Conservation (phyloP, 257 asterid species). For the Rubia yunnanensis region DNA sequence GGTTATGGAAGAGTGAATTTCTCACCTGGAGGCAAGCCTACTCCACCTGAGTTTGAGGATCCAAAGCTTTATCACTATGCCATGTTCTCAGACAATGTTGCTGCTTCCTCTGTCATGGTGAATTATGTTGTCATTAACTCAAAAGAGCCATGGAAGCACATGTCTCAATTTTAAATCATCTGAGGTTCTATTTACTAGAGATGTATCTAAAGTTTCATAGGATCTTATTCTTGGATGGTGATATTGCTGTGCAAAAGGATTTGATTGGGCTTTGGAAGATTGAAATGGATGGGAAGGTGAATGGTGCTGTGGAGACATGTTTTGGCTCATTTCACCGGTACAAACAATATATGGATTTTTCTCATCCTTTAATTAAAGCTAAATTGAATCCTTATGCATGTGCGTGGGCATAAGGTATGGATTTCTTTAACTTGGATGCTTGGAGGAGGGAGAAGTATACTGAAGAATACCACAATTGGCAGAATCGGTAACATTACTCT, state of each 20-base stretch:
- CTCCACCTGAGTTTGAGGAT: conserved; percentile 34
- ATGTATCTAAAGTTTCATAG: conserved; percentile 33
- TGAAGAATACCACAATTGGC: conserved; percentile 41
- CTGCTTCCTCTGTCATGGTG: conserved; percentile 46
- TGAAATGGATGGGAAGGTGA: too few species aligned
- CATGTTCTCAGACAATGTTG: conserved; percentile 41
- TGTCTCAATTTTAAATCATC: conserved; percentile 31
- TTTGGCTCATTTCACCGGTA: too few species aligned
- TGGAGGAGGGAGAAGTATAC: too few species aligned
- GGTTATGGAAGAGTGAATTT: conserved; percentile 36
- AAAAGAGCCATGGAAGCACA: conserved; percentile 40
- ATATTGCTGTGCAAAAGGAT: conserved; percentile 30
- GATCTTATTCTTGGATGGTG: conserved; percentile 38
- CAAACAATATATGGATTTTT: conserved; percentile 32
- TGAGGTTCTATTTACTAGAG: conserved; percentile 36
- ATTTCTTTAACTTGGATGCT: conserved; percentile 33
- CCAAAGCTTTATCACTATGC: conserved; percentile 45
- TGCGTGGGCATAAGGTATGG: conserved; percentile 41
- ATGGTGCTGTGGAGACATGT: too few species aligned
- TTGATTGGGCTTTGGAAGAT: too few species aligned
- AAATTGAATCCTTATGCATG: conserved; percentile 32
- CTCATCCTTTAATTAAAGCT: conserved; percentile 30
- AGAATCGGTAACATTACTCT: conserved; percentile 28
- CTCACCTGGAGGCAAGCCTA: conserved; percentile 32
- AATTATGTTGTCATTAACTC: conserved; percentile 41